Percentiles rank a stretch among this genome's conserved stretches.
Conservation (phyloP, 2,329 filamentous ascomycete genomes). For the Chalaropsis ovoidea region DNA sequence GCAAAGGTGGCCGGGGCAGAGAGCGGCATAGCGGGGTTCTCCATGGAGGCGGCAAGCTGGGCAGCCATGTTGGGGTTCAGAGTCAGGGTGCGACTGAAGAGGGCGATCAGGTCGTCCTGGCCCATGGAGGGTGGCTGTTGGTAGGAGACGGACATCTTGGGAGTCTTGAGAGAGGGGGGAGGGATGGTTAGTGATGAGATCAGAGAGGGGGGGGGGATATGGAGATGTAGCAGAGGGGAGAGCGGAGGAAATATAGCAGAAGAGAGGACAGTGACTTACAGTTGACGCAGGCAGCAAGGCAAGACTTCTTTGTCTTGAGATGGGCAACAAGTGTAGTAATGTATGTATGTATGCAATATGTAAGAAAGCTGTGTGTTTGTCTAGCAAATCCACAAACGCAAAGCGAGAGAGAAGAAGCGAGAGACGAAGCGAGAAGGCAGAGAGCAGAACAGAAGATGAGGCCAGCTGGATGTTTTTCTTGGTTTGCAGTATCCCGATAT, state of each 20-base stretch:
- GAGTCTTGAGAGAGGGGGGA: background rate
- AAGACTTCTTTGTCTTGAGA: too few relatives aligned
- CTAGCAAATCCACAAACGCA: too few relatives aligned
- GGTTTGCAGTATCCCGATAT: background rate
- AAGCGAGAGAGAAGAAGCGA: background rate
- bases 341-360: too few relatives aligned
- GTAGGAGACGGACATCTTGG: slow-evolving; percentile 23
- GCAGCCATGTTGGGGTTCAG: slow-evolving; percentile 21
- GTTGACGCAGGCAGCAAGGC: too few relatives aligned
- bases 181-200: background rate
- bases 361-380: too few relatives aligned
- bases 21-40: slow-evolving; percentile 21
- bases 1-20: slow-evolving; percentile 14
- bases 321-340: too few relatives aligned
- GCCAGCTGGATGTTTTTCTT: background rate
- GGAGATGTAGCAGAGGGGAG: too few relatives aligned
- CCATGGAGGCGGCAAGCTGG: slow-evolving; percentile 20
- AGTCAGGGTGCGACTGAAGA: slow-evolving; percentile 22
- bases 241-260: too few relatives aligned
- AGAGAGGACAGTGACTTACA: too few relatives aligned
- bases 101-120: slow-evolving; percentile 23
- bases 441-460: background rate
- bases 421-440: background rate
- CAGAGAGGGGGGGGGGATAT: background rate
- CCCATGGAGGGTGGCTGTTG: slow-evolving; percentile 13